phyloP scores from a whole-genome alignment of 495 filamentous ascomycete genomes.

The Filosporella fistucella region DNA sequence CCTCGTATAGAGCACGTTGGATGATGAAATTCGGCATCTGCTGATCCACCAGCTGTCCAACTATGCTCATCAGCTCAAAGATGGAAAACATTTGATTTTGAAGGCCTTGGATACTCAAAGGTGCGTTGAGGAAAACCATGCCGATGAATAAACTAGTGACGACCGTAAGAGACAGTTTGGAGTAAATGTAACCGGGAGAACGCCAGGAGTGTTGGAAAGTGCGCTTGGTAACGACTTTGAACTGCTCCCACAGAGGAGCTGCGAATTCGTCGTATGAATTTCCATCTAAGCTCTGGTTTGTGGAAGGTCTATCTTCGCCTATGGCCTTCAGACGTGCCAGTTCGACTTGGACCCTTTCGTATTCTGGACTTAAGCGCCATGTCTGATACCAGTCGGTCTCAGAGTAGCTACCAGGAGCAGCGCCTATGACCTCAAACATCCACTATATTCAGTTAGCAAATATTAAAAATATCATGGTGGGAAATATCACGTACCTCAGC shows the following conservation, averaged over 20 bases:
- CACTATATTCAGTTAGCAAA: too few species aligned
- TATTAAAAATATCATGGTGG: too few species aligned
- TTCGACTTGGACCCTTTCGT: slow-evolving; percentile 22
- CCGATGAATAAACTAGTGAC: slow-evolving; percentile 63
- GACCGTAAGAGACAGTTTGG: slow-evolving; percentile 50
- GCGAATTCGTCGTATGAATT: slow-evolving; percentile 40
- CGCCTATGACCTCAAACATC: slow-evolving; percentile 90
- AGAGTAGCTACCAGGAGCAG: slow-evolving; percentile 70
- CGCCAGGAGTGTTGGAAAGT: slow-evolving; percentile 91
- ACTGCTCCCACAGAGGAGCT: slow-evolving; percentile 47
- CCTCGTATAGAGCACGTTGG: slow-evolving; percentile 44
- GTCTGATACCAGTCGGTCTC: slow-evolving; percentile 74
- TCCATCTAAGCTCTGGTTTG: slow-evolving; percentile 16
- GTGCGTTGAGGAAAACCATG: slow-evolving; percentile 78
- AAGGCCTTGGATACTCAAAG: slow-evolving; percentile 67
- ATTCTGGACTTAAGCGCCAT: slow-evolving; percentile 63
- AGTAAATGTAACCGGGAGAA: slow-evolving; percentile 80
- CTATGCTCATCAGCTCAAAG: slow-evolving; percentile 73
- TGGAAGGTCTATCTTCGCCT: slow-evolving; percentile 41
- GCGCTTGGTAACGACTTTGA: slow-evolving; percentile 48
- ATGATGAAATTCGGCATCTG: slow-evolving; percentile 80
- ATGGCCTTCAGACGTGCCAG: slow-evolving; percentile 1
- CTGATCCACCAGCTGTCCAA: slow-evolving; percentile 70
- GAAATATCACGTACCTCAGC: slow-evolving; percentile 96
- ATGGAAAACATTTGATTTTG: slow-evolving; percentile 86